phyloP scores from a whole-genome alignment of 768 basidiomycete species.

The Scleroderma bovista region DNA sequence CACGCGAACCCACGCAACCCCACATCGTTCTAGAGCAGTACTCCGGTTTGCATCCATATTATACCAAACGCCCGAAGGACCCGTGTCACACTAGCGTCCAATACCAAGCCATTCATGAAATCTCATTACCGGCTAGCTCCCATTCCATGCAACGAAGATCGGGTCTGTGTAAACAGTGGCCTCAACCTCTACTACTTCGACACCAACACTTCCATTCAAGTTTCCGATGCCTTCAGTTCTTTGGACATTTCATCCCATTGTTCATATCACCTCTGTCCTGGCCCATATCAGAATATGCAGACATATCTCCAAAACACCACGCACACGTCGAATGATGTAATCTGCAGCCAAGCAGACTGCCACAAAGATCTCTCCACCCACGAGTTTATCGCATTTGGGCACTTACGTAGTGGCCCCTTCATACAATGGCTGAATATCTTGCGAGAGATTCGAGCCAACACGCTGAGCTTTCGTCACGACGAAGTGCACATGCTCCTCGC shows the following conservation, averaged over 20 bases:
- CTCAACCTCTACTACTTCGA: background rate
- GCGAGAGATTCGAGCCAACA: constrained; percentile 31
- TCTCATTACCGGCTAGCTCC: constrained; percentile 10
- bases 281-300: background rate
- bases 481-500: constrained; percentile 35
- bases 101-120: constrained; percentile 15
- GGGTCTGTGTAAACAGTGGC: background rate
- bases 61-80: background rate
- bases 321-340: constrained; percentile 4
- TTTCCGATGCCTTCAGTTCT: background rate
- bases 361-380: constrained; percentile 33
- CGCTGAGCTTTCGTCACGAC: constrained; percentile 29
- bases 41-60: constrained; percentile 7
- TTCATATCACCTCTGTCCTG: background rate
- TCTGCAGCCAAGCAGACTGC: constrained; percentile 35
- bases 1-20: background rate
- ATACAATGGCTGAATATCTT: constrained; percentile 23
- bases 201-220: background rate
- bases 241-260: background rate
- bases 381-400: constrained; percentile 35
- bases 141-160: constrained; percentile 10
- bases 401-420: constrained; percentile 33
- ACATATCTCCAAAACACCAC: too few species aligned
- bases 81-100: constrained; percentile 19
- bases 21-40: constrained; percentile 16